phyloP scores from a whole-genome alignment of 805 yeast species.

The Cyberlindnera veronae region DNA sequence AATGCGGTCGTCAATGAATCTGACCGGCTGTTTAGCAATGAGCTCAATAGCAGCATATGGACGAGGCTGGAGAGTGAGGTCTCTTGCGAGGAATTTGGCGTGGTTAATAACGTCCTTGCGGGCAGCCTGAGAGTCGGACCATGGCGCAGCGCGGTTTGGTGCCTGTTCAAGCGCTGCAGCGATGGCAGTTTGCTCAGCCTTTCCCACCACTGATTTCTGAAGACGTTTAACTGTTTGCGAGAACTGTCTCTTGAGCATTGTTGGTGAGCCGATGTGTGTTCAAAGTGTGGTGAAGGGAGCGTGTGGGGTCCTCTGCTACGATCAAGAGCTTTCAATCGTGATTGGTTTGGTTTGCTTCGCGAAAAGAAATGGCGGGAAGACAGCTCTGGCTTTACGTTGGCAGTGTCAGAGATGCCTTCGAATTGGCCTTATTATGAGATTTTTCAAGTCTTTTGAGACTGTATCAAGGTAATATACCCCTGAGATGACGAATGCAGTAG shows the following conservation, averaged over 20 bases:
- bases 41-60: conserved; percentile 84
- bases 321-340: no score
- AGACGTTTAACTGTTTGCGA: conserved; percentile 3
- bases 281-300: no score
- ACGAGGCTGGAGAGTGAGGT: conserved; percentile 65
- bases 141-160: conserved; percentile 66
- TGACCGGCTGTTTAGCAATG: conserved; percentile 69
- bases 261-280: background rate
- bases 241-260: conserved; percentile 8
- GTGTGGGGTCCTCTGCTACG: no score
- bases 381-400: no score
- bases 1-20: conserved; percentile 51
- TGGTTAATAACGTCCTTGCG: conserved; percentile 18
- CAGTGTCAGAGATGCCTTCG: no score
- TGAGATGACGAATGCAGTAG: no score
- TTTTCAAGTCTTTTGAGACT: no score
- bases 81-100: conserved; percentile 60
- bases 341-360: no score
- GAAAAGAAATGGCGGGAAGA: no score
- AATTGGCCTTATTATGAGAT: no score
- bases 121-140: conserved; percentile 62
- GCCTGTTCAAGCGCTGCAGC: conserved; percentile 48
- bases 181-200: conserved; percentile 6
- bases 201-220: conserved; percentile 3
- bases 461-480: no score